A percentile compares a stretch with the other conserved stretches of the same genome.
Conservation (phyloP, 352 stramenopile genomes). For the Phytopythium sindhum region DNA sequence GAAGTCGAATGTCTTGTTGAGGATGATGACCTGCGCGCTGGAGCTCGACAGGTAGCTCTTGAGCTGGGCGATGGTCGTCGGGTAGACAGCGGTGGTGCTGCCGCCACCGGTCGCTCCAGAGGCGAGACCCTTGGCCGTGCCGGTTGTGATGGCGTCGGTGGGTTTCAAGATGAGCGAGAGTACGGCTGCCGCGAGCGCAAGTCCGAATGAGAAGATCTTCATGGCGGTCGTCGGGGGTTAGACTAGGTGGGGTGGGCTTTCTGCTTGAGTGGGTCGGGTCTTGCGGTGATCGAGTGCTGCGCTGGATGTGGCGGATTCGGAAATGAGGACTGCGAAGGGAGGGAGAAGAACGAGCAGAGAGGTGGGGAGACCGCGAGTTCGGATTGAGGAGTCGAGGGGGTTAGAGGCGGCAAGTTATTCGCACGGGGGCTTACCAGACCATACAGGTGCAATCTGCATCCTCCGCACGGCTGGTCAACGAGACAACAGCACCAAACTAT, state of each 20-base stretch:
- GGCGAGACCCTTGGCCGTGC: constrained; percentile 19
- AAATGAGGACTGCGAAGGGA: background rate
- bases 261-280: no score
- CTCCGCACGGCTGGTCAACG: no score
- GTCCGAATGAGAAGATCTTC: constrained; percentile 3
- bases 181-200: constrained; percentile 9
- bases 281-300: no score
- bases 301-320: background rate
- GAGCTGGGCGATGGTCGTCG: constrained; percentile 21
- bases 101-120: constrained; percentile 15
- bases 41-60: constrained; percentile 15
- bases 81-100: constrained; percentile 17
- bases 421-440: no score
- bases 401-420: no score
- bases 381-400: no score
- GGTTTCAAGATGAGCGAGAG: constrained; percentile 1
- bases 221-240: background rate
- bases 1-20: constrained; percentile 22
- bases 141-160: constrained; percentile 13
- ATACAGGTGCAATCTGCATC: background rate
- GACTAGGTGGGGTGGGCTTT: no score
- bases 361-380: background rate
- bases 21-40: constrained; percentile 9
- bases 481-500: no score
- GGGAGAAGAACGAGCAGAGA: background rate